Conservation (phyloP, 495 filamentous ascomycete genomes). For the Trichoderma virens region DNA sequence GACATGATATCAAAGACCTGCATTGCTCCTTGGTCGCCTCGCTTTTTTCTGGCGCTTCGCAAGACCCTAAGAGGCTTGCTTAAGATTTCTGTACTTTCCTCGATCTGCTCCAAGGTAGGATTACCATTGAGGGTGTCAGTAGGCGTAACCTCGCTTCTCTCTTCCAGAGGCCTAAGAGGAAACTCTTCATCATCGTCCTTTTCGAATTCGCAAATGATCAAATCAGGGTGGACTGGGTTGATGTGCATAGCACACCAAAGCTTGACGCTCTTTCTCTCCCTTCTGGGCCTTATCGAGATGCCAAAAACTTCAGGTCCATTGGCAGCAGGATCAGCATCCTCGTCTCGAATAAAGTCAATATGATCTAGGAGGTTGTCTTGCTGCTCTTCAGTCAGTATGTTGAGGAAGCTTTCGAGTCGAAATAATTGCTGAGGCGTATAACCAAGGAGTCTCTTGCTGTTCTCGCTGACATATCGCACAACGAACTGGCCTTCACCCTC, state of each 20-base stretch:
- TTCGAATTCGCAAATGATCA: slow-evolving; percentile 90
- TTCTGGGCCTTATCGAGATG: slow-evolving; percentile 54
- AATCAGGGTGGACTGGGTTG: slow-evolving; percentile 52
- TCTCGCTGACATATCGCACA: slow-evolving; percentile 82
- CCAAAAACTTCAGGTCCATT: slow-evolving; percentile 88
- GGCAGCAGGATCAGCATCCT: slow-evolving; percentile 58
- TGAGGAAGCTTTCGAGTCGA: slow-evolving; percentile 61
- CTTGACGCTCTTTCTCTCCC: slow-evolving; percentile 42
- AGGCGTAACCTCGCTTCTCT: slow-evolving; percentile 50
- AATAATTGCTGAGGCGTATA: slow-evolving; percentile 77
- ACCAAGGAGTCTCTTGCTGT: slow-evolving; percentile 67
- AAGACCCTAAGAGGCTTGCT: slow-evolving; percentile 75
- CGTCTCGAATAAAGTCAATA: slow-evolving; percentile 77
- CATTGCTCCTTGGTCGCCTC: slow-evolving; percentile 83
- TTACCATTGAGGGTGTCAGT: slow-evolving; percentile 65
- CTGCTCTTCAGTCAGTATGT: slow-evolving; percentile 78
- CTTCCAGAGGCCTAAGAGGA: slow-evolving; percentile 56
- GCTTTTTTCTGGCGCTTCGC: slow-evolving; percentile 65
- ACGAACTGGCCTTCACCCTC: slow-evolving; percentile 56
- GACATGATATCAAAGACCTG: slow-evolving; percentile 90
- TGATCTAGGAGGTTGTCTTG: slow-evolving; percentile 76
- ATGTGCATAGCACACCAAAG: slow-evolving; percentile 88
- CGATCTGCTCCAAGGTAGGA: slow-evolving; percentile 64
- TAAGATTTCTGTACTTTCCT: slow-evolving; percentile 61
- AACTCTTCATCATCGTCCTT: slow-evolving; percentile 70